Base-by-base conservation (phyloP, 495 filamentous ascomycete species). In the Achaetomiella virescens region DNA sequence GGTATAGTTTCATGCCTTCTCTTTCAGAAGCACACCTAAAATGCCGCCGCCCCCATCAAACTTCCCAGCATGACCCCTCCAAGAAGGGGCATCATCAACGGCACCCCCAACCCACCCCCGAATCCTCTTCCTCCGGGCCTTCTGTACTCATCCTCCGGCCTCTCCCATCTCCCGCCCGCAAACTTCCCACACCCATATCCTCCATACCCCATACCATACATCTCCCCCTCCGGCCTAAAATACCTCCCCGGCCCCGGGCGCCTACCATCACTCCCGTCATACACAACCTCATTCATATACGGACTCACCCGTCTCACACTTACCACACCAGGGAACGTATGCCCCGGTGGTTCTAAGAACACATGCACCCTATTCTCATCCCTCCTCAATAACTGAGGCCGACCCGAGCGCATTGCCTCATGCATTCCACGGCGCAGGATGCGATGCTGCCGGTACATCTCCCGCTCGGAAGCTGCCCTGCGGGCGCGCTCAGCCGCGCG, bases 201-300 rank as follows among this genome's bases (percentile, higher is more conserved):
- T 0, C 64, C 64, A 54, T 66, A 64, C 6, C 61, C 64, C 3
- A 52, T 43, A 5, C 64, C 64, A 21, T 66, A 66, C 60, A 67
- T 67, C 0, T 55, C 59, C 10, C 58, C 55, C 38, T 59, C 65
- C 0, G 66, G 64, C 18, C 66, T 35, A 0, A 69, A 14, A 62
- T 63, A 67, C 48, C 65, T 17, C 0, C 65, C 62, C 1, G 52
- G 62, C 0, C 58, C 54, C 1, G 55, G 52, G 24, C 25, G 15
- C 0, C 20, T 1, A 0, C 57, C 48, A 29, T 55, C 22, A 21
- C 3, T n/a, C 18, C 45, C 8, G 9, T 64, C 57, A 22, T 69
- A 69, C 7, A 48, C 18, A 1, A 69, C 62, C 55, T 69, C 66
- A 0, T 7, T 38, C 22, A 63, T 20, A 42, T 63, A 69, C 6